Evolutionary conservation across 805 yeast genomes (phyloP).

Genomic region (Starmerella sirachaensis): DNA sequence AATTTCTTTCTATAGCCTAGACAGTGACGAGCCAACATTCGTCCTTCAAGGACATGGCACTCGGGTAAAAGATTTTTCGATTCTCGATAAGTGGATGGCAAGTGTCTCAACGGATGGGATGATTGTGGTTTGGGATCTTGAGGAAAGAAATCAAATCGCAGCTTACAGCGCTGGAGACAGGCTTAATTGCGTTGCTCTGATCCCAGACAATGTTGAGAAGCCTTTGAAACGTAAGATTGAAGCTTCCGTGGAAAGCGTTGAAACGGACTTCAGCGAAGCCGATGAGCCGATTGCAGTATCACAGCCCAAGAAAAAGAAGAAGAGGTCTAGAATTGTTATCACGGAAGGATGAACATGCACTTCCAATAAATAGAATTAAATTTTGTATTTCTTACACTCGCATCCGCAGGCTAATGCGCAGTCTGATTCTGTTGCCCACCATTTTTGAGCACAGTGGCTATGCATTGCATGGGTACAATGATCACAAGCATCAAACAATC

Average conservation of each 20-base stretch:
- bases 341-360: conserved; percentile 3
- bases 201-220: conserved; percentile 66
- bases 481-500: conserved; percentile 54
- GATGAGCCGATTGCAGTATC: conserved; percentile 10
- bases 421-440: conserved; percentile 57
- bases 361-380: not conserved
- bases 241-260: too few relatives aligned
- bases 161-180: conserved; percentile 87
- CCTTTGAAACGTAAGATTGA: conserved; percentile 32
- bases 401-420: conserved; percentile 89
- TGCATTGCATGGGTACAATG: conserved; percentile 72
- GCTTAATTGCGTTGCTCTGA: conserved; percentile 66
- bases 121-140: conserved; percentile 79
- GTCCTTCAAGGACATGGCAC: conserved; percentile 67
- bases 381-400: conserved; percentile 32
- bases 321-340: conserved; percentile 24
- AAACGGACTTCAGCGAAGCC: conserved; percentile 12
- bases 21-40: conserved; percentile 35
- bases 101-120: conserved; percentile 90
- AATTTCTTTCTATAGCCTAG: conserved; percentile 42
- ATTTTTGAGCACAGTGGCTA: conserved; percentile 59
- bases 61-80: conserved; percentile 69
- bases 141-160: conserved; percentile 63
- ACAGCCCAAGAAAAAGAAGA: conserved; percentile 20
- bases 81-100: conserved; percentile 43